Base-by-base conservation (phyloP, 441 rosid genomes). In the Capsella rubella region DNA sequence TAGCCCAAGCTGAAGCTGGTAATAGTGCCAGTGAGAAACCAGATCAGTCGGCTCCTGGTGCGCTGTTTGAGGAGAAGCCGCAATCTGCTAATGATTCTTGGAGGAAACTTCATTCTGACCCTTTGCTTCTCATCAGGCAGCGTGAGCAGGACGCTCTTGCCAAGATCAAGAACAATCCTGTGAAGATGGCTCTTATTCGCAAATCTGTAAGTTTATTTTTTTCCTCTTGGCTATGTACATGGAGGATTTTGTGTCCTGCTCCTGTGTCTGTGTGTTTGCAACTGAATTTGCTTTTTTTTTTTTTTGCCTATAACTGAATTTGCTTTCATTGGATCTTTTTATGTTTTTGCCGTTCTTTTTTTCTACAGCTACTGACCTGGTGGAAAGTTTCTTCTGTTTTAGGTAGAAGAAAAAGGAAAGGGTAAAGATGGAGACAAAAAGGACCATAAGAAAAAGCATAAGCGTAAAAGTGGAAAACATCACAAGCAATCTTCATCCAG, bases 41-140 rank as follows among this genome's bases (percentile, higher is more conserved):
- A 25, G 74, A 79, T 63, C 75, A 84, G 3, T 84, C 88, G 37
- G 87, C 27, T 16, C 95, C 90, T 1, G 97, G 99, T 47, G 92
- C 99, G 6, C 78, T 92, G 71, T 95, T 92, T 37, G 97, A 92
- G 84, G 97, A 90, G 28, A 92, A 92, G 78, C 84, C 90, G 18
- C 82, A 79, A 14, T 89, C 97, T 13, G 89, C 97, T n/a, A 83
- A 91, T 43, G 99, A 95, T 67, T 58, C 98, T 0, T 92, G 95
- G 96, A 90, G 99, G 77, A 92, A 89, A 73, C 92, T 92, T 51
- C 97, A 95, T 78, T 85, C 97, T 0, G 98, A 90, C 72, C 98
- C 98, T 35, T 76, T 95, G 79, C 94, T 95, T 77, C 67, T 95
- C 84, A 90, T 92, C 80, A 90, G 93, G 69, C 94, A 88, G 81